phyloP scores from a whole-genome alignment of 1,284 basidiomycete species.

The Trichosporon sp. region DNA sequence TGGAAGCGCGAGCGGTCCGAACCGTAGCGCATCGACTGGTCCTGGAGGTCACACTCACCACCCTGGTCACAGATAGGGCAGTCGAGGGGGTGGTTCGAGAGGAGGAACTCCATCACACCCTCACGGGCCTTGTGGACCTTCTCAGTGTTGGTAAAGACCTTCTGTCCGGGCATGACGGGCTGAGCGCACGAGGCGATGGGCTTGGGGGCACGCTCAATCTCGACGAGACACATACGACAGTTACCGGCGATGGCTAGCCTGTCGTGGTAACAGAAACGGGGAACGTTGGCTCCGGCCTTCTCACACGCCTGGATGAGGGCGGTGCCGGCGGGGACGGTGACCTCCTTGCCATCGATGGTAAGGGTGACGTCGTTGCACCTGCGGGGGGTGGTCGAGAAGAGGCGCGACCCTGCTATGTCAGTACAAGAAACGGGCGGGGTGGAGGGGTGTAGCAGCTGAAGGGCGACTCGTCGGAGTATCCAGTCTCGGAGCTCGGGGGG shows the following conservation, averaged over 20 bases:
- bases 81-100: conserved; percentile 95
- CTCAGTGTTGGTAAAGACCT: conserved; percentile 94
- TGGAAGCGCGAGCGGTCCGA: conserved; percentile 96
- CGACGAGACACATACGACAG: conserved; percentile 97
- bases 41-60: conserved; percentile 98
- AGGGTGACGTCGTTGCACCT: conserved; percentile 76
- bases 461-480: background rate
- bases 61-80: conserved; percentile 98
- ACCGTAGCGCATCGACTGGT: conserved; percentile 99
- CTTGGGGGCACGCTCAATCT: conserved; percentile 85
- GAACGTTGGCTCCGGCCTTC: conserved; percentile 31
- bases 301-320: conserved; percentile 93
- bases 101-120: conserved; percentile 98
- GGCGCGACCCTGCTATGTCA: conserved; percentile 29
- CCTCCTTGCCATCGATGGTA: conserved; percentile 88
- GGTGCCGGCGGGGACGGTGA: conserved; percentile 86
- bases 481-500: background rate
- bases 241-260: conserved; percentile 86
- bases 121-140: conserved; percentile 87
- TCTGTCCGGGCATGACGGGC: conserved; percentile 95
- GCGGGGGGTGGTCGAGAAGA: conserved; percentile 41
- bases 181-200: conserved; percentile 78
- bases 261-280: conserved; percentile 51
- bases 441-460: background rate
- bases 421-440: background rate